Evolutionary conservation across 1,284 basidiomycete genomes (phyloP), one percentile per base, ranked within the genome.

Genomic region (Malassezia pachydermatis): DNA sequence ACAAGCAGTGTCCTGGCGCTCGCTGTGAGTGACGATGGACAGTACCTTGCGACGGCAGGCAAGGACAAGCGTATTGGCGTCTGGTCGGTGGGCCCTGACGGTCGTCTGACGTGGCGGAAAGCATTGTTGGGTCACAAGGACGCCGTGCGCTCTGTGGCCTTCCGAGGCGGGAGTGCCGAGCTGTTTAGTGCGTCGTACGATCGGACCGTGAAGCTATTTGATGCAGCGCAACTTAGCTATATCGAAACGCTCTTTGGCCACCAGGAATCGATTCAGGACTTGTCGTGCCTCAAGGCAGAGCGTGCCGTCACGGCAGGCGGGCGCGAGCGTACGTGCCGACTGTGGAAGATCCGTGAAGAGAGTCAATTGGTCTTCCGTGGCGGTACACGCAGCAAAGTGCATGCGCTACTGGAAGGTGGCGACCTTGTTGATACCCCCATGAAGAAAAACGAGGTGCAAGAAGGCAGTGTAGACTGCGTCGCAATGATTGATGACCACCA

Each of bases 211-310:
- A 92, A 94, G 72, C 78, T 96, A 14, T 94, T 86, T 68, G 88
- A 90, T 62, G 76, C 89, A 14, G 77, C 81, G 1, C 82, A 84
- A 0, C 80, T 94, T 75, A 86, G 86, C 4, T 90, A 92, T 66
- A 83, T 96, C 50, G 94, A 99, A 72, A 96, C 92, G 10, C 77
- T 98, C 7, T 99, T 95, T 68, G 92, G 92, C 1, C 92, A 99
- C 69, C 94, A 98, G 76, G 92, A 96, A 67, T 78, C 81, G 19
- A 81, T 94, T 20, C 75, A 86, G 10, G 76, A 77, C 4, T 70
- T 99, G 1, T 86, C 89, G 57, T 78, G 86, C 1, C 78, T 98
- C 5, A 80, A 84, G 23, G 81, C 81, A 3, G 88, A 95, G 64
- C 81, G 83, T 0, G 86, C 84, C 8, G 81, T 96, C 8, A 88